These are phyloP conservation scores for Solanum commersonii DNA, from an alignment of 257 asterid species.

Conservation along the genomic window DNA sequence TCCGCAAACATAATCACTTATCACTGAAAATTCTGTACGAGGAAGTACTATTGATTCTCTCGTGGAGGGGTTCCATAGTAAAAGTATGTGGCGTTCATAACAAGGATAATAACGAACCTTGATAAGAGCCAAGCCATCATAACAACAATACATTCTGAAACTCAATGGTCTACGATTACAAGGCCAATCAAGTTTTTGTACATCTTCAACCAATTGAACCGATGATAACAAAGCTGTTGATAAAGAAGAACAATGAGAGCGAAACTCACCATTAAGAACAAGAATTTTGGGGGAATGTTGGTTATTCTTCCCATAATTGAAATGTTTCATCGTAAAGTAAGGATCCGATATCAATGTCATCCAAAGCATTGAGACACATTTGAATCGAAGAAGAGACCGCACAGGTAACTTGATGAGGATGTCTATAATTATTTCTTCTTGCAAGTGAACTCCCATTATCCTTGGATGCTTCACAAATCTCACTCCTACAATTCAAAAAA, in stretches of 20 bases:
- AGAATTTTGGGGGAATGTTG: background rate
- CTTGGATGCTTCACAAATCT: background rate
- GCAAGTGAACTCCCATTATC: background rate
- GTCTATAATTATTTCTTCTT: background rate
- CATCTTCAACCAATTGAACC: background rate
- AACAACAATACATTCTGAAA: background rate
- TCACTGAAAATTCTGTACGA: background rate
- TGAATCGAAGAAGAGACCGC: constrained; percentile 9
- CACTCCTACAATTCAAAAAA: background rate
- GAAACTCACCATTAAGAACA: background rate
- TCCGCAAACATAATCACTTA: background rate
- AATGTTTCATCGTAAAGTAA: background rate
- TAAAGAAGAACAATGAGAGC: background rate
- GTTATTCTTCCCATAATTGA: background rate
- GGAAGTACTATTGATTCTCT: background rate
- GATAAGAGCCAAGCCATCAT: background rate
- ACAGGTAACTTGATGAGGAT: constrained; percentile 8
- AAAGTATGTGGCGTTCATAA: background rate
- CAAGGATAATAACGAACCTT: background rate
- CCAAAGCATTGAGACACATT: constrained; percentile 5
- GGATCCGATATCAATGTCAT: background rate
- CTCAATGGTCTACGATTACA: background rate
- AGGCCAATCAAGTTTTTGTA: background rate
- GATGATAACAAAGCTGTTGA: background rate
- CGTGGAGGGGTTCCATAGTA: background rate